A percentile compares a stretch with the other conserved stretches of the same genome.
phyloP scores from a whole-genome alignment of 2,329 filamentous ascomycete genomes.

The Talaromyces sp. region DNA sequence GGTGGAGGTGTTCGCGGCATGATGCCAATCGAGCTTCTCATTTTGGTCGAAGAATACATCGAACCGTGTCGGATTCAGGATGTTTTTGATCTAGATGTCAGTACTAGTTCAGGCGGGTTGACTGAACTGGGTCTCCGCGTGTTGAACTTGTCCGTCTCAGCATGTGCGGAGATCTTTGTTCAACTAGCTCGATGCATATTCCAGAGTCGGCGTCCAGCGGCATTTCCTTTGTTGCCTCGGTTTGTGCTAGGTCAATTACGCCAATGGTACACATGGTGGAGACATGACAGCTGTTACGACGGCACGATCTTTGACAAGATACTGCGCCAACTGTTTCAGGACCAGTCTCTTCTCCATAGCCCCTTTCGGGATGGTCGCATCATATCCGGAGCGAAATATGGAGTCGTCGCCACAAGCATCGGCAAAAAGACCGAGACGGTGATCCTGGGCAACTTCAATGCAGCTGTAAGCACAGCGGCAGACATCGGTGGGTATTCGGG shows the following conservation, averaged over 20 bases:
- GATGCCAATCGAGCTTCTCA: conserved; percentile 20
- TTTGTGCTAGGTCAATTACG: background rate
- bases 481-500: background rate
- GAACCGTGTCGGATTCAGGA: conserved; percentile 13
- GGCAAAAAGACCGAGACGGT: background rate
- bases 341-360: background rate
- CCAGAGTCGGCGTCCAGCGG: background rate
- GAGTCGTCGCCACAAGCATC: background rate
- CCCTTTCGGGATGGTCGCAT: background rate
- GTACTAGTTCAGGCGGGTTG: conserved; percentile 18
- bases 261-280: background rate
- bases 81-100: conserved; percentile 18
- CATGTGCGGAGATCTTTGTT: background rate
- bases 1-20: conserved; percentile 25
- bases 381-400: background rate
- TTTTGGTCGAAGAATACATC: conserved; percentile 21
- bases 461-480: background rate
- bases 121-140: background rate
- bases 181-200: background rate
- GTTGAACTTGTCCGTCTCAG: background rate
- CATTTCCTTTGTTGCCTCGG: background rate
- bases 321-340: background rate
- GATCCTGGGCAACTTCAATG: background rate
- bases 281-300: conserved; percentile 6
- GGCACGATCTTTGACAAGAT: background rate